phyloP scores from a whole-genome alignment of 306 rosid genomes.

The Acacia acuminata region DNA sequence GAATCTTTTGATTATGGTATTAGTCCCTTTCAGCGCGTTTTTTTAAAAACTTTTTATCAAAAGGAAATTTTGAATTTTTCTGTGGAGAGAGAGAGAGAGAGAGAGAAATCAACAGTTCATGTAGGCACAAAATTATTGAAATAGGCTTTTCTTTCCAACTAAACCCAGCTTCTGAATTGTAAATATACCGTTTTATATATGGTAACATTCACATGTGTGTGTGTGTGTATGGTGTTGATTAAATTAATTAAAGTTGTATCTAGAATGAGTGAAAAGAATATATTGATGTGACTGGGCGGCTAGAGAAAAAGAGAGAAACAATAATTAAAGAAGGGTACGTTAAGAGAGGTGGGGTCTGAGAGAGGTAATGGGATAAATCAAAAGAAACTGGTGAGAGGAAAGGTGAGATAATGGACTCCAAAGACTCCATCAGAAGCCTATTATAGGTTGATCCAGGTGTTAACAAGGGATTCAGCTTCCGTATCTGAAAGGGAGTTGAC shows the following conservation, averaged over 20 bases:
- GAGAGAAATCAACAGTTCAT: neutral
- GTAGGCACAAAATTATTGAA: neutral
- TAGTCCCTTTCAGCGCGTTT: too few relatives aligned
- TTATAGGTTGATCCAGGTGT: neutral
- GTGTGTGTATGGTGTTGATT: too few relatives aligned
- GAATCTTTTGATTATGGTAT: too few relatives aligned
- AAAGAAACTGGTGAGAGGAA: constrained; percentile 12
- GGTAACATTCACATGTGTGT: neutral
- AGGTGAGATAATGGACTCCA: constrained; percentile 45
- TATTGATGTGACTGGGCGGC: neutral
- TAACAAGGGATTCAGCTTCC: too few relatives aligned
- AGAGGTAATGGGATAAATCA: constrained; percentile 12
- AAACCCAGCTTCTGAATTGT: neutral
- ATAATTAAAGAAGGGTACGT: neutral
- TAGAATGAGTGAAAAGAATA: neutral
- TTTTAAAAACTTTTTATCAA: too few relatives aligned
- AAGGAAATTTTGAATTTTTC: neutral
- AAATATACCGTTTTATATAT: too few relatives aligned
- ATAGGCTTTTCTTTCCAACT: neutral
- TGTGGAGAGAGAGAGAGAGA: neutral
- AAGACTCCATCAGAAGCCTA: constrained; percentile 11
- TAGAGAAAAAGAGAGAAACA: too few relatives aligned
- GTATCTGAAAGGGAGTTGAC: too few relatives aligned
- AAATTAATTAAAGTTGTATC: neutral
- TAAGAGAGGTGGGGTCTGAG: neutral